These are phyloP conservation scores for Stagonosporopsis chrysanthemi DNA, from an alignment of 2,329 filamentous ascomycete species.

Conservation along the genomic window DNA sequence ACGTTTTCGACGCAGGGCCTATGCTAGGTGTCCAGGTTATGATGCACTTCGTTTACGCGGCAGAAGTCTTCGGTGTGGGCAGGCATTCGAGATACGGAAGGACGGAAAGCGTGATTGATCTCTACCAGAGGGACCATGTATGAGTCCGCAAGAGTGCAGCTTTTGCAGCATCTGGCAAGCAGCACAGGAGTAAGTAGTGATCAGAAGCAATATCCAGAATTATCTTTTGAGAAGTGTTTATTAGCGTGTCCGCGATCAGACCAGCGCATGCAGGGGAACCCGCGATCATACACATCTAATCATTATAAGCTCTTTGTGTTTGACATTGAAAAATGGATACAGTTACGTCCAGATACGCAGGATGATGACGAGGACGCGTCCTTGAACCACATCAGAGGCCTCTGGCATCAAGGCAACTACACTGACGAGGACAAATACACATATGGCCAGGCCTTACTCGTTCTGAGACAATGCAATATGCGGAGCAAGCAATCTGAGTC, in stretches of 20 bases:
- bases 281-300: background rate
- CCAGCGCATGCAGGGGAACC: background rate
- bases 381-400: slow-evolving; percentile 12
- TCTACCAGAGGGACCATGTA: slow-evolving; percentile 24
- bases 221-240: background rate
- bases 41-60: slow-evolving; percentile 34
- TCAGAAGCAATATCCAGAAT: background rate
- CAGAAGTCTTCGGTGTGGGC: slow-evolving; percentile 25
- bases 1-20: slow-evolving; percentile 55
- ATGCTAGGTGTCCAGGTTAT: slow-evolving; percentile 54
- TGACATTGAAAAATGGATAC: slow-evolving; percentile 21
- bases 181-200: background rate
- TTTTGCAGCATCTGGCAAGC: background rate
- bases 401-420: slow-evolving; percentile 20
- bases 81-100: slow-evolving; percentile 19
- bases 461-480: slow-evolving; percentile 20
- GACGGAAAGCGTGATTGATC: slow-evolving; percentile 28
- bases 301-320: slow-evolving; percentile 1
- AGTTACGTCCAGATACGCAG: slow-evolving; percentile 14
- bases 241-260: background rate
- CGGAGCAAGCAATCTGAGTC: slow-evolving; percentile 23
- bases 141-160: background rate
- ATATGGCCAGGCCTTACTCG: slow-evolving; percentile 19
- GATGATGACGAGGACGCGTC: slow-evolving; percentile 18
- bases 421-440: slow-evolving; percentile 10